Conservation (phyloP, 192 early-diverging fungal genomes). For the Coemansia guatemalensis region DNA sequence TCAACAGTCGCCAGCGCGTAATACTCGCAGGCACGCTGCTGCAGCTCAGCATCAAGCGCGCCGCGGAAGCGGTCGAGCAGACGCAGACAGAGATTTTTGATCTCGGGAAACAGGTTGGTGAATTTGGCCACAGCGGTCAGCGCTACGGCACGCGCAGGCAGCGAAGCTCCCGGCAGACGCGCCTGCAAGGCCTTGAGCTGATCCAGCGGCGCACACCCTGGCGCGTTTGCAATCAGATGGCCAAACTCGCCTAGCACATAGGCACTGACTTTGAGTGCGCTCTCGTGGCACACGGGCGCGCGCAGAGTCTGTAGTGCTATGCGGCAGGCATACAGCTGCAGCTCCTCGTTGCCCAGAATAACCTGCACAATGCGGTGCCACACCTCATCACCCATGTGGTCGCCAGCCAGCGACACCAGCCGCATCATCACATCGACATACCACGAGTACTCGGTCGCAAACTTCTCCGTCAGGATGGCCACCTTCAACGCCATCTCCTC, state of each 20-base stretch:
- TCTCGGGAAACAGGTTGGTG: constrained; percentile 97
- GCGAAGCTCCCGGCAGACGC: constrained; percentile 80
- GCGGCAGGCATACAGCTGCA: constrained; percentile 91
- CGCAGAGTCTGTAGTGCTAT: constrained; percentile 79
- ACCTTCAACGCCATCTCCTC: constrained; percentile 99
- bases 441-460: constrained; percentile 96
- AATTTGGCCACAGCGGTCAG: constrained; percentile 95
- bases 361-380: constrained; percentile 99
- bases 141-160: constrained; percentile 77
- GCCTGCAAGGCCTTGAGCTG: constrained; percentile 95
- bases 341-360: constrained; percentile 90
- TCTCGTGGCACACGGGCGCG: constrained; percentile 95
- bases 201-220: constrained; percentile 84
- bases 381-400: constrained; percentile 94
- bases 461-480: constrained; percentile 98
- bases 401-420: constrained; percentile 91
- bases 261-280: constrained; percentile 90
- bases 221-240: constrained; percentile 87
- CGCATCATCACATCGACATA: constrained; percentile 98
- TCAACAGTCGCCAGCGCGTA: constrained; percentile 78
- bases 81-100: constrained; percentile 80
- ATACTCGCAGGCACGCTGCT: constrained; percentile 98
- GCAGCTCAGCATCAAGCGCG: constrained; percentile 92
- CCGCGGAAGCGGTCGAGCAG: constrained; percentile 87
- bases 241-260: constrained; percentile 99